Evolutionary conservation across 2,329 filamentous ascomycete genomes (phyloP).

Genomic region (Beauveria caledonica): DNA sequence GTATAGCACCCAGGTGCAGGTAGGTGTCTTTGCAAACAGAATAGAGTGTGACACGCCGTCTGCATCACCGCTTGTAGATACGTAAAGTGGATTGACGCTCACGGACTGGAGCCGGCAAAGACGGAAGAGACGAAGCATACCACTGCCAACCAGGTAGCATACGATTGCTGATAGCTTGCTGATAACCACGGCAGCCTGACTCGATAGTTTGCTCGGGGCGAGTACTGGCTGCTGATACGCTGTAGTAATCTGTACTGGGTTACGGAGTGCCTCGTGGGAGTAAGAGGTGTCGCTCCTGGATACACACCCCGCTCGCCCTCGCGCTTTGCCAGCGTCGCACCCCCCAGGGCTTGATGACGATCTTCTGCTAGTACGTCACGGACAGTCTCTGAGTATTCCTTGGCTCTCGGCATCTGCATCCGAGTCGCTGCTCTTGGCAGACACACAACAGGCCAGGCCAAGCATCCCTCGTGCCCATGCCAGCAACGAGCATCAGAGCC

Average conservation of each 20-base stretch:
- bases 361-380: constrained; percentile 10
- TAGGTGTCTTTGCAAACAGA: not conserved
- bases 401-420: constrained; percentile 13
- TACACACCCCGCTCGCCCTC: constrained; percentile 2
- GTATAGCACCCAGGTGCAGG: not conserved
- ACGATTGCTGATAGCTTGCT: not conserved
- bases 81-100: not conserved
- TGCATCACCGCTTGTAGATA: constrained; percentile 2
- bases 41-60: not conserved
- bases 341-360: not conserved
- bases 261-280: not conserved
- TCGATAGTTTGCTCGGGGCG: not conserved
- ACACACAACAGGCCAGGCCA: not conserved
- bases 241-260: not conserved
- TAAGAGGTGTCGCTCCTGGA: not conserved
- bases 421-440: constrained; percentile 9
- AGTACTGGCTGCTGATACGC: not conserved
- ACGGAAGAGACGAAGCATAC: not conserved
- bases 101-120: not conserved
- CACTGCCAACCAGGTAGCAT: not conserved
- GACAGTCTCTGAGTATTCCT: constrained; percentile 4
- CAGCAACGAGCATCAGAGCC: not conserved
- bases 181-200: not conserved
- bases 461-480: not conserved
- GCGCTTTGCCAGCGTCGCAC: constrained; percentile 1